phyloP scores from a whole-genome alignment of 2,329 filamentous ascomycete species.

The Curvularia eragrostidis region DNA sequence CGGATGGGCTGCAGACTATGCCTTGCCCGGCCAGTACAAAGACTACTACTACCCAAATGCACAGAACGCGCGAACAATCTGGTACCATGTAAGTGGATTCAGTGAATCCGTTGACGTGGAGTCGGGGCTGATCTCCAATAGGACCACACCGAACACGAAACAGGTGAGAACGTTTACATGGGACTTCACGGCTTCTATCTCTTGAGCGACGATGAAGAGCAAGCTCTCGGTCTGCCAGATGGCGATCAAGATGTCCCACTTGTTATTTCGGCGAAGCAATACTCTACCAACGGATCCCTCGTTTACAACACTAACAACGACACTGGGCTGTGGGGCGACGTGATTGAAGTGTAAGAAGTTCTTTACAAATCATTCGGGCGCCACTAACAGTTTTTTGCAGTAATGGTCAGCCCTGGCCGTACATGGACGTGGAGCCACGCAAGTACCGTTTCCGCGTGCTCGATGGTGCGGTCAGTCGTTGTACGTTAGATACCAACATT shows the following conservation, averaged over 20 bases:
- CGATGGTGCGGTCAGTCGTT: constrained; percentile 48
- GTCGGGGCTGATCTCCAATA: constrained; percentile 11
- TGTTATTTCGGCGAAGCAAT: constrained; percentile 59
- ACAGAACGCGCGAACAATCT: constrained; percentile 61
- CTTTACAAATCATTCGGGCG: no score
- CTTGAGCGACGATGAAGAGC: constrained; percentile 59
- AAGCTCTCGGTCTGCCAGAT: constrained; percentile 57
- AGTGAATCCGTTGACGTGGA: neutral
- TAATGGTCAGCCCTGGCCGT: constrained; percentile 67
- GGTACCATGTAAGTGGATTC: constrained; percentile 60
- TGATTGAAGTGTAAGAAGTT: constrained; percentile 58
- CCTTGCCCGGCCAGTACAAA: constrained; percentile 61
- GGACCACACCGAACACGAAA: constrained; percentile 53
- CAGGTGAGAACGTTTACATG: constrained; percentile 62
- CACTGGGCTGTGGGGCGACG: constrained; percentile 62
- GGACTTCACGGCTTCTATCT: constrained; percentile 66
- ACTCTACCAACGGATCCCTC: constrained; percentile 60
- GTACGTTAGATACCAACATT: constrained; percentile 10
- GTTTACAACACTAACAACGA: constrained; percentile 55
- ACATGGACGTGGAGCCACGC: constrained; percentile 61
- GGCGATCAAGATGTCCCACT: constrained; percentile 63
- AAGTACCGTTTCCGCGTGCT: constrained; percentile 66
- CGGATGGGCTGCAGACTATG: constrained; percentile 64
- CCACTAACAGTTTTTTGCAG: constrained; percentile 15
- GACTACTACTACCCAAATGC: constrained; percentile 69